phyloP scores from a whole-genome alignment of 306 rosid species.

The Vigna angularis region DNA sequence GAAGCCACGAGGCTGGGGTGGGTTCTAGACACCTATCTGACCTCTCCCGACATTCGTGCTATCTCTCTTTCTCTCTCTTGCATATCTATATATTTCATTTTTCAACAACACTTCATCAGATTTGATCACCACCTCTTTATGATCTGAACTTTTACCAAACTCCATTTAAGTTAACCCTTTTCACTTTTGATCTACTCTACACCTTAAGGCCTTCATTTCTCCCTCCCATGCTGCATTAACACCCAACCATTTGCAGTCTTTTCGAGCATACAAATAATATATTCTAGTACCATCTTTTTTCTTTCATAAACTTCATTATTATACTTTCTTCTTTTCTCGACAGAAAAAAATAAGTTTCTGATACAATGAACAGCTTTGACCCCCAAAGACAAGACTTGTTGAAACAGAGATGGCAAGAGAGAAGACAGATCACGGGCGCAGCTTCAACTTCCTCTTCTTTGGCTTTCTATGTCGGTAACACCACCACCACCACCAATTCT shows the following conservation, averaged over 20 bases:
- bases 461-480: conserved; percentile 35
- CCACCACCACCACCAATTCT: not conserved
- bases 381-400: conserved; percentile 64
- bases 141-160: conserved; percentile 43
- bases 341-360: not conserved
- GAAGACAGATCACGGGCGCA: conserved; percentile 44
- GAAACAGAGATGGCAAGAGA: conserved; percentile 65
- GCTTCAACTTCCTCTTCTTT: conserved; percentile 49
- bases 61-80: conserved; percentile 30
- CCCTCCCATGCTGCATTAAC: conserved; percentile 37
- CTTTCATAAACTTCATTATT: not conserved
- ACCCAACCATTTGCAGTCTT: not conserved
- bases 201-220: not conserved
- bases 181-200: conserved; percentile 17
- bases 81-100: not conserved
- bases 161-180: not conserved
- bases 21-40: conserved; percentile 55
- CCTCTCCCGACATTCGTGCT: conserved; percentile 66
- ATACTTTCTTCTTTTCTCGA: too few relatives aligned
- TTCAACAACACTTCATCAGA: conserved; percentile 40
- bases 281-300: not conserved
- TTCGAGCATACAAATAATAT: too few relatives aligned
- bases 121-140: conserved; percentile 19
- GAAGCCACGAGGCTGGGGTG: conserved; percentile 48
- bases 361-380: conserved; percentile 58